Evolutionary conservation across 106 monocot species (phyloP).

Genomic region (Acanthochlamys bracteata): DNA sequence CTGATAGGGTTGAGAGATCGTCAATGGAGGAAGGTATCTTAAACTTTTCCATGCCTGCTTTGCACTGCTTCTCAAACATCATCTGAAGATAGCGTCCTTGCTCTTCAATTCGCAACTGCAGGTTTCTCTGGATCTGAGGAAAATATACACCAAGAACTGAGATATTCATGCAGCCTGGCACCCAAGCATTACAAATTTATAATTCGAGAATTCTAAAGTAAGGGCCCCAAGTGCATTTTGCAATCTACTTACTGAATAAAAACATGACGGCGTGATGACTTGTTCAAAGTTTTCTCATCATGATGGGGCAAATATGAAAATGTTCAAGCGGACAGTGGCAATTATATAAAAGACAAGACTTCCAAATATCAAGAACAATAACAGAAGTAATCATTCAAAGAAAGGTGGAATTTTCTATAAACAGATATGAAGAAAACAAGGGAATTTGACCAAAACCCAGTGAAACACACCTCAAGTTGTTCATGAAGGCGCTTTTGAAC

Average conservation of each 20-base stretch:
- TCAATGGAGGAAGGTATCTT: constrained; percentile 8
- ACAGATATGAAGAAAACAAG: background rate
- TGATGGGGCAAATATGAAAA: no score
- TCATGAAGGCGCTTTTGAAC: constrained; percentile 78
- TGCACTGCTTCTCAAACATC: constrained; percentile 73
- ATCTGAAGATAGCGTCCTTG: constrained; percentile 71
- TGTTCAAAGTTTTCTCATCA: no score
- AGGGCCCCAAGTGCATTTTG: no score
- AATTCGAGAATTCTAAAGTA: no score
- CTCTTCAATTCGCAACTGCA: constrained; percentile 75
- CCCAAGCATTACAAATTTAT: no score
- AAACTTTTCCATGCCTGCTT: constrained; percentile 19
- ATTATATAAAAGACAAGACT: no score
- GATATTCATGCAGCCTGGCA: background rate
- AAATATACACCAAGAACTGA: background rate
- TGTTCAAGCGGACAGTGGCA: no score
- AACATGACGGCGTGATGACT: no score
- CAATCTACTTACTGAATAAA: no score
- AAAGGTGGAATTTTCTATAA: background rate
- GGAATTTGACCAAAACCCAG: background rate
- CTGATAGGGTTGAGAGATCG: constrained; percentile 12
- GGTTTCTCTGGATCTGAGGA: constrained; percentile 57
- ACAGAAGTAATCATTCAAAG: no score
- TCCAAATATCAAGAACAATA: no score
- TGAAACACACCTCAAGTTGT: constrained; percentile 48